These are phyloP conservation scores for Ochetophila trinervis DNA, from an alignment of 306 rosid genomes.

Conservation along the genomic window DNA sequence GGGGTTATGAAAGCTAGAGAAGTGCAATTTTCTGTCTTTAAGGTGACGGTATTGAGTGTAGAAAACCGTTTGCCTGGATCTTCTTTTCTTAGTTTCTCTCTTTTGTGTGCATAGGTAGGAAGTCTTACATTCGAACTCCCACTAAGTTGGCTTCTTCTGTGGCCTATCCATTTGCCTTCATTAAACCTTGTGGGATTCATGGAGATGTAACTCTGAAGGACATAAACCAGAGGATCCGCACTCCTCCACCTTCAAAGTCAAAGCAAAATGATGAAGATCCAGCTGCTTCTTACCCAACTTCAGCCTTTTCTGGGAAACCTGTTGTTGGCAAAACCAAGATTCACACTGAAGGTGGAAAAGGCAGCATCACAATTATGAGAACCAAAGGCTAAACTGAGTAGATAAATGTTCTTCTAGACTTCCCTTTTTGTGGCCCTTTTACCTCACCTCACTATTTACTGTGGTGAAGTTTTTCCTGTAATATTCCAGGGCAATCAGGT, in stretches of 20 bases:
- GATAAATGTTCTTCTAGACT: constrained; percentile 16
- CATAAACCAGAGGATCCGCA: constrained; percentile 77
- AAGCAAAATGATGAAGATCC: constrained; percentile 57
- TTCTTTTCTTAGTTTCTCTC: constrained; percentile 14
- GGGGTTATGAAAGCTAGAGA: constrained; percentile 1
- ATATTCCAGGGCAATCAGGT: constrained; percentile 30
- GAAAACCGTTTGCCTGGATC: neutral
- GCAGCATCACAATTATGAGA: constrained; percentile 98
- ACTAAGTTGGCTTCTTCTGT: constrained; percentile 67
- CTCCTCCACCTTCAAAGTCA: constrained; percentile 63
- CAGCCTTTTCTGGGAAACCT: constrained; percentile 94
- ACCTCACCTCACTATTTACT: constrained; percentile 16
- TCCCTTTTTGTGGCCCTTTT: constrained; percentile 18
- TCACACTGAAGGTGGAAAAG: constrained; percentile 88
- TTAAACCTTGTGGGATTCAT: constrained; percentile 75
- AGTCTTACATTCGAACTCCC: constrained; percentile 63
- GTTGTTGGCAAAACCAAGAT: constrained; percentile 89
- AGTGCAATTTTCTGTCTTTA: constrained; percentile 8
- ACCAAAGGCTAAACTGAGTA: constrained; percentile 66
- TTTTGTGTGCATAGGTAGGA: constrained; percentile 58
- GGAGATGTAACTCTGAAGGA: constrained; percentile 92
- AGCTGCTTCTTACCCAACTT: constrained; percentile 53
- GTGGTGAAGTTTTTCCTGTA: constrained; percentile 36
- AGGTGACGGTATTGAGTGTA: neutral
- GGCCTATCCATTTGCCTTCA: constrained; percentile 88